Percentiles rank a stretch among this genome's conserved stretches.
phyloP scores from a whole-genome alignment of 2,329 filamentous ascomycete genomes.

The Hymenoscyphus scutula region DNA sequence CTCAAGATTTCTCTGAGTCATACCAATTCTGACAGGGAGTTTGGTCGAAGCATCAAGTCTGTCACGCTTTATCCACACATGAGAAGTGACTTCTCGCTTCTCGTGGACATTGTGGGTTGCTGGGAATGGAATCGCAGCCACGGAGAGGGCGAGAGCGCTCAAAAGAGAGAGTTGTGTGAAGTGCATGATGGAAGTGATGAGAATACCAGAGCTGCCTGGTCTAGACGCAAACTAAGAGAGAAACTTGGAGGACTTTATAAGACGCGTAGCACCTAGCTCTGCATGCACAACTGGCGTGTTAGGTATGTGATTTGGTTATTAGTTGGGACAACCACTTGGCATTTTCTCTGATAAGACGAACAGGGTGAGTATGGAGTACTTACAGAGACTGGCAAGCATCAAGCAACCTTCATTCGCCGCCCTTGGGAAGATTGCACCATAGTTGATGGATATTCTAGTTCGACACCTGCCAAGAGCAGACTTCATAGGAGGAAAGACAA shows the following conservation, averaged over 20 bases:
- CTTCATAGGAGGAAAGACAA: not conserved
- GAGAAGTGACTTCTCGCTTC: constrained; percentile 18
- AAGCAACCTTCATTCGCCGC: not conserved
- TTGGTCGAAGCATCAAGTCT: constrained; percentile 14
- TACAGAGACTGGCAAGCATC: not conserved
- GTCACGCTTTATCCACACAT: constrained; percentile 24
- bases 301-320: not conserved
- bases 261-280: not conserved
- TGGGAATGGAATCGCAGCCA: constrained; percentile 19
- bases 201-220: not conserved
- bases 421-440: not conserved
- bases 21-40: constrained; percentile 38
- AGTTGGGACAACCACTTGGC: not conserved
- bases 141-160: constrained; percentile 17
- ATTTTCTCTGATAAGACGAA: not conserved
- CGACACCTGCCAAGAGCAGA: constrained; percentile 3
- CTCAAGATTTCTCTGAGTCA: constrained; percentile 47
- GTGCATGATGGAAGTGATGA: constrained; percentile 18
- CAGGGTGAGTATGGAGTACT: not conserved
- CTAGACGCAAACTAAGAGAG: not conserved
- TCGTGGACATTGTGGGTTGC: constrained; percentile 27
- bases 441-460: not conserved
- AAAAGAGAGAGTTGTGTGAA: constrained; percentile 20
- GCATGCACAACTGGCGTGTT: not conserved
- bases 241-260: constrained; percentile 3